Evolutionary conservation across 805 yeast genomes (phyloP).

Genomic region (Candida dajiaensis): DNA sequence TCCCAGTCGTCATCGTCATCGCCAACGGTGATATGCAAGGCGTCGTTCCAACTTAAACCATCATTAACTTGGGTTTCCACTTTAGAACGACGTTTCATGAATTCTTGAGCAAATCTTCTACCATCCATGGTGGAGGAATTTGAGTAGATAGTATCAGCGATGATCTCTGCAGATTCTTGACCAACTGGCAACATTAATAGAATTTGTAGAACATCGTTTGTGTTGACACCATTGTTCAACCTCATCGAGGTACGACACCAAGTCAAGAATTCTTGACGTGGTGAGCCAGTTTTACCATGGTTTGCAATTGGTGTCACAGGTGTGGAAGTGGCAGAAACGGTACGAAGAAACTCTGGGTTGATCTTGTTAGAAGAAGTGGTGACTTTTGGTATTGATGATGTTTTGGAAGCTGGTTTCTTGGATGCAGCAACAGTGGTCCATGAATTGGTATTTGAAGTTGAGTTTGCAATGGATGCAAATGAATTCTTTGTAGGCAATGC

Average conservation of each 20-base stretch:
- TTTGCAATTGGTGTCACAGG: constrained; percentile 3
- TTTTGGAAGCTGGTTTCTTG: constrained; percentile 6
- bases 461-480: constrained; percentile 15
- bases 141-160: constrained; percentile 87
- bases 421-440: constrained; percentile 36
- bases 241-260: constrained; percentile 70
- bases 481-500: constrained; percentile 9
- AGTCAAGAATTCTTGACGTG: constrained; percentile 55
- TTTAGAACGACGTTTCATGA: constrained; percentile 65
- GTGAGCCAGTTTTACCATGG: constrained; percentile 23
- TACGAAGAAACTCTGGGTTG: constrained; percentile 31
- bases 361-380: constrained; percentile 13
- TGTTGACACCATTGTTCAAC: constrained; percentile 69
- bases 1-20: constrained; percentile 48
- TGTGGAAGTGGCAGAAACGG: constrained; percentile 27
- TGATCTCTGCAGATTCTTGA: constrained; percentile 70
- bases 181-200: constrained; percentile 76
- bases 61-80: constrained; percentile 54
- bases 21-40: constrained; percentile 36
- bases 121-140: constrained; percentile 92
- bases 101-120: constrained; percentile 87
- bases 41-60: constrained; percentile 68
- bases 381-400: constrained; percentile 5
- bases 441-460: constrained; percentile 12
- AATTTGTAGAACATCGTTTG: constrained; percentile 73